Evolutionary conservation across 345 rosid genomes (phyloP), one percentile per base, ranked within the genome.

Genomic region (Dovyalis caffra): DNA sequence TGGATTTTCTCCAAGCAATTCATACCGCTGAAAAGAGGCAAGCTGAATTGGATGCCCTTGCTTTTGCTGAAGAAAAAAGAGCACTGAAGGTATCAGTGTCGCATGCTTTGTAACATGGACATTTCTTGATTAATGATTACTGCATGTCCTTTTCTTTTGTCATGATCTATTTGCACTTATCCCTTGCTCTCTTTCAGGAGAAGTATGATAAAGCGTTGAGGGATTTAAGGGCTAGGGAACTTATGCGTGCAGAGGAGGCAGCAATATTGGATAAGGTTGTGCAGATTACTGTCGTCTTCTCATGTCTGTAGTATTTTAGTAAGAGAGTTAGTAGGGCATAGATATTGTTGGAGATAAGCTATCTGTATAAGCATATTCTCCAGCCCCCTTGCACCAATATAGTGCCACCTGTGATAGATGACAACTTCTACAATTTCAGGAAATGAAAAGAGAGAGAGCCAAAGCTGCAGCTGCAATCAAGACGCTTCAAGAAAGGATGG

Each of bases 181-280:
- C 60, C 60, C 8, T 2, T 5, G 12, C 18, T 35, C 63, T 40
- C 28, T 28, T 81, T 74, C 85, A 93, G 98, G 98, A 88, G 77
- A 90, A 87, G 85, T 92, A 87, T 72, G 99, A 96, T 80, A 96
- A 88, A 78, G 92, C 93, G 79, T 74, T 93, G 83, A 88, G 92
- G 82, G 97, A 96, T 83, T 88, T 85, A 35, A 92, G 92, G 82
- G 97, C 95, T 4, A 90, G 97, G 79, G 97, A 92, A 76, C 93
- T 96, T 51, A 96, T 96, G 99, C 91, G 74, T 76, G 87, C 89
- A 21, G 98, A 96, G 87, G 97, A 96, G 87, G 99, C 95, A 35
- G 98, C 98, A 61, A 88, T 96, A 58, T 77, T 93, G 81, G 95
- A 96, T 78, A 96, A 96, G 99, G 99, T 96, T 76, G 20, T 71